phyloP scores from a whole-genome alignment of 2,329 filamentous ascomycete genomes.

The Penicillium freii region DNA sequence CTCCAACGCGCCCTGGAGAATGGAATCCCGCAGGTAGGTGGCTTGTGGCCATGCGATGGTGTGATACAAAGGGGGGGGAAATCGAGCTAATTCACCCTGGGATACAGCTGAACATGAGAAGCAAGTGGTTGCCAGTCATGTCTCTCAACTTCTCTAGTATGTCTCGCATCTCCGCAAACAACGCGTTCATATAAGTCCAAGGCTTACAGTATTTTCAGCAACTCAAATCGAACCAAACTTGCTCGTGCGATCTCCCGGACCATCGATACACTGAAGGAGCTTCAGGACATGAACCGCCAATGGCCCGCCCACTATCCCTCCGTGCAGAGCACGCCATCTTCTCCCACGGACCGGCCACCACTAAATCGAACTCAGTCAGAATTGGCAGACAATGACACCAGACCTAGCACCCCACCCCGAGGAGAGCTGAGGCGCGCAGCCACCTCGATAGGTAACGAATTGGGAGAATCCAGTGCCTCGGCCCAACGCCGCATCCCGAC shows the following conservation, averaged over 20 bases:
- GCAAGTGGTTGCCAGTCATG: constrained; percentile 71
- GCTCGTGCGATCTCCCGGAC: constrained; percentile 83
- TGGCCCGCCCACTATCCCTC: constrained; percentile 97
- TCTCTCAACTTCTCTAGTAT: constrained; percentile 85
- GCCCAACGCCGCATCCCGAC: constrained; percentile 60
- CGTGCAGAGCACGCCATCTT: constrained; percentile 29
- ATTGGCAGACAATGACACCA: constrained; percentile 25
- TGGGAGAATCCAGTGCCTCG: constrained; percentile 70
- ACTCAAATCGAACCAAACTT: constrained; percentile 84
- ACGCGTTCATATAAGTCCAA: neutral
- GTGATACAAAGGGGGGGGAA: neutral
- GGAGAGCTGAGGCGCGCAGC: constrained; percentile 66
- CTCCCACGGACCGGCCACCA: constrained; percentile 35
- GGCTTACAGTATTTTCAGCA: constrained; percentile 48
- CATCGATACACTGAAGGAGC: constrained; percentile 74
- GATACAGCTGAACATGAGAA: constrained; percentile 59
- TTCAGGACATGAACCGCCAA: constrained; percentile 83
- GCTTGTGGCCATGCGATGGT: neutral
- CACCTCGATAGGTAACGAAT: constrained; percentile 63
- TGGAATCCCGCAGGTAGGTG: constrained; percentile 45
- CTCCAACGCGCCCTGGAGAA: constrained; percentile 51
- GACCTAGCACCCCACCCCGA: constrained; percentile 37
- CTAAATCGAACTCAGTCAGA: constrained; percentile 39
- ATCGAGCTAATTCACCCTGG: constrained; percentile 17
- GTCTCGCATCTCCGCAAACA: constrained; percentile 15